Evolutionary conservation across 1,284 basidiomycete species (phyloP).

Genomic region (Boletus hoseneyae): DNA sequence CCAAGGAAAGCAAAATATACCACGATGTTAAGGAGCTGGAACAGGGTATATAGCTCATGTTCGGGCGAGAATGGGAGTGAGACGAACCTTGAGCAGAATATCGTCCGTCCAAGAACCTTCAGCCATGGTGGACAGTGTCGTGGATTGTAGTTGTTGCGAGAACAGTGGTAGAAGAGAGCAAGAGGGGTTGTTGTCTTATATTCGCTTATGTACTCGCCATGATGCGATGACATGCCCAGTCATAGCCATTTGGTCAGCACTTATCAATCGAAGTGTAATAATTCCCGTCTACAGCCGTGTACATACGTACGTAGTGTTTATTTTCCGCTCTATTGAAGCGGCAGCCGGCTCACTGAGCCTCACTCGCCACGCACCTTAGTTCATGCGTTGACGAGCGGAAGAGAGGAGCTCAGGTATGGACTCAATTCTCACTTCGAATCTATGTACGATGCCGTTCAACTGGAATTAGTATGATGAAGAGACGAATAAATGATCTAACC

Average conservation of each 20-base stretch:
- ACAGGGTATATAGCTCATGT: neutral
- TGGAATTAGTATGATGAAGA: conserved; percentile 1
- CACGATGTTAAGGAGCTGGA: conserved; percentile 72
- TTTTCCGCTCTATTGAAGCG: too few relatives aligned
- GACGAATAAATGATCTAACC: conserved; percentile 17
- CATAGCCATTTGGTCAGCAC: too few relatives aligned
- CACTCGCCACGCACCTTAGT: too few relatives aligned
- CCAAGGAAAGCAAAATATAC: conserved; percentile 83
- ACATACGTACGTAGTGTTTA: too few relatives aligned
- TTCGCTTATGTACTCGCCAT: conserved; percentile 28
- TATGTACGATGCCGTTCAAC: neutral
- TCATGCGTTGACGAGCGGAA: too few relatives aligned
- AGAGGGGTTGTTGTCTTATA: conserved; percentile 15
- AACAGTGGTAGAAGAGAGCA: conserved; percentile 11
- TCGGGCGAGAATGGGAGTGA: neutral
- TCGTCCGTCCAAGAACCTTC: conserved; percentile 67
- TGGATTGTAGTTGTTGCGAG: neutral
- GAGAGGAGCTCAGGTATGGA: too few relatives aligned
- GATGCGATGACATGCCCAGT: conserved; percentile 26
- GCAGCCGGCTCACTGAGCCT: too few relatives aligned
- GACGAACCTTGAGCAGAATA: conserved; percentile 71
- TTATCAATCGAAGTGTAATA: too few relatives aligned
- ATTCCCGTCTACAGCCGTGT: too few relatives aligned
- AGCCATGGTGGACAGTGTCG: conserved; percentile 44
- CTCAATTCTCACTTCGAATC: too few relatives aligned